Evolutionary conservation across 495 filamentous ascomycete species (phyloP).

Genomic region (Rusavskia elegans): DNA sequence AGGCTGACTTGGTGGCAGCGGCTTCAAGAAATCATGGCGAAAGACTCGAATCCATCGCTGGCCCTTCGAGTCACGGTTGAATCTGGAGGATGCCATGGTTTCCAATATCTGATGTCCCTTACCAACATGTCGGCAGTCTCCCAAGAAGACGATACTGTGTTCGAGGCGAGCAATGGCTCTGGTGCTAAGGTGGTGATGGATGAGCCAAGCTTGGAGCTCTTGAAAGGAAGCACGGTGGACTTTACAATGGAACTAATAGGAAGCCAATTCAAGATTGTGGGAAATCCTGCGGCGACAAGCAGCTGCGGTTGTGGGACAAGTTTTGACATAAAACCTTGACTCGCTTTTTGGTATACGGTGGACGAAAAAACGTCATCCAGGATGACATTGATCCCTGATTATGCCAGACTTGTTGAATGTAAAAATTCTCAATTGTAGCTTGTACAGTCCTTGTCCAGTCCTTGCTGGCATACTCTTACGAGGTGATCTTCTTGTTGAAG

Average conservation of each 20-base stretch:
- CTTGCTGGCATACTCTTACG: too few relatives aligned
- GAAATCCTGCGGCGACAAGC: conserved; percentile 78
- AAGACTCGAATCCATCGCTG: conserved; percentile 65
- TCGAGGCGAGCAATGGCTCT: conserved; percentile 21
- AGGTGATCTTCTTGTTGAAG: too few relatives aligned
- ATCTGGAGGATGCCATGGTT: conserved; percentile 89
- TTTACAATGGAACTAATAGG: conserved; percentile 96
- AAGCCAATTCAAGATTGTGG: conserved; percentile 91
- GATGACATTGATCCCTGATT: too few relatives aligned
- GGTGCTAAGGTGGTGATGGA: conserved; percentile 80
- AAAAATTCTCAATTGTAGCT: too few relatives aligned
- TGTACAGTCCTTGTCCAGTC: too few relatives aligned
- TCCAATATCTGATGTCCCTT: conserved; percentile 90
- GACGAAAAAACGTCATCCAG: background rate
- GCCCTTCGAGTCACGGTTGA: conserved; percentile 83
- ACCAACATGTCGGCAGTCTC: conserved; percentile 42
- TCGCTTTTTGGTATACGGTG: background rate
- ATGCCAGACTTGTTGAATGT: too few relatives aligned
- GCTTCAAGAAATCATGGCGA: conserved; percentile 44
- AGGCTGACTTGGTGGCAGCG: conserved; percentile 32
- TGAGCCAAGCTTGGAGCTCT: conserved; percentile 65
- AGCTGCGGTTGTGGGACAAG: conserved; percentile 97
- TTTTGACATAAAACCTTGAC: conserved; percentile 70
- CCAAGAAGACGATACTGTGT: conserved; percentile 59
- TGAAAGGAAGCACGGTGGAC: conserved; percentile 87